Base-by-base conservation (phyloP, 1,284 basidiomycete genomes). In the Tranzscheliella williamsii region DNA sequence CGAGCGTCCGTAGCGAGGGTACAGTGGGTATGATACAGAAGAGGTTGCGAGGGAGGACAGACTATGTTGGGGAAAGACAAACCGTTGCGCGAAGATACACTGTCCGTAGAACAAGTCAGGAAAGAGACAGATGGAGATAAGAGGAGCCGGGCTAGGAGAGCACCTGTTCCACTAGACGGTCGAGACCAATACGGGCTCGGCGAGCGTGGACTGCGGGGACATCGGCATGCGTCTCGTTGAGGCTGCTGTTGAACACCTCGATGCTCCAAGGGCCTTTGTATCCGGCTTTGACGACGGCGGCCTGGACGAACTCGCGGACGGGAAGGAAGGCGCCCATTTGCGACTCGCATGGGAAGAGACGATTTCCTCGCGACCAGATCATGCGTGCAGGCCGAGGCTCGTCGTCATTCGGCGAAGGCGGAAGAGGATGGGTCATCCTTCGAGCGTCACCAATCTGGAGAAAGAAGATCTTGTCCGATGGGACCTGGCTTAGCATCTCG, bases 361-460 rank as follows among this genome's bases (percentile, higher is more conserved):
- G 57, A 48, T 71, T 67, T 7, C 67, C 64, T 12, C 78, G 66
- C 2, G 75, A 78, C 78, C 78, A 79, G 29, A 74, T 78, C 58
- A 78, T 75, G 13, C 78, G 47, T 7, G 57, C 62, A 11, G 78
- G 78, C 16, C 73, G 55, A 15, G 75, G 68, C 22, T 78, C 73
- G 21, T 77, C 62, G 7, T 53, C 33, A 5, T 70, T 65, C 5
- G 71, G 76, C 1, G 70, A 67, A 11, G 73, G 52, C 3, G 52
- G 43, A 1, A 78, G 56, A 7, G 70, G 55, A 44, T 55, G 43
- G 12, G 47, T 20, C 41, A 65, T 37, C 50, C 34, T 42, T 16
- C 62, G 45, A 7, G 72, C 79, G 49, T 79, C 79, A 27, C 78
- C 79, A 21, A 79, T 74, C 54, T 79, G 79, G 32, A 78, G 70